Evolutionary conservation across 1,139 yeast species (phyloP).

Genomic region (Magnusiomyces magnusii): DNA sequence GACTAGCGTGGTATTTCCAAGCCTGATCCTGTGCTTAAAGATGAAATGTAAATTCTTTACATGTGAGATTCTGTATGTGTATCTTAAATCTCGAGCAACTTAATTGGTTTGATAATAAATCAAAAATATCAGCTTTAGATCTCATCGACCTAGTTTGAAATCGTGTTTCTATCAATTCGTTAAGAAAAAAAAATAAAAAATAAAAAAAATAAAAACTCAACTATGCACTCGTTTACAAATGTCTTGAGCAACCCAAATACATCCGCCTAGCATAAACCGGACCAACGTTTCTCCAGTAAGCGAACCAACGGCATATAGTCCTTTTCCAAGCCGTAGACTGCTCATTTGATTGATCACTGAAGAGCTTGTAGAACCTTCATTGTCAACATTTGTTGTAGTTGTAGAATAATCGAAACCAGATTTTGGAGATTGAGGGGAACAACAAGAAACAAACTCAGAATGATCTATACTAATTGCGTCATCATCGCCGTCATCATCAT

Average conservation of each 20-base stretch:
- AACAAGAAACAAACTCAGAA: background rate
- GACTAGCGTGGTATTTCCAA: too few species aligned
- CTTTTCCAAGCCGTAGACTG: conserved; percentile 9
- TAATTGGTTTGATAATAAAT: too few species aligned
- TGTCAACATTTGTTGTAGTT: background rate
- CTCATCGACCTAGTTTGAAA: too few species aligned
- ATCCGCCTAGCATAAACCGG: conserved; percentile 29
- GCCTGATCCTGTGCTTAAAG: too few species aligned
- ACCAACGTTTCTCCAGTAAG: conserved; percentile 32
- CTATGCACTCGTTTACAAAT: conserved; percentile 2
- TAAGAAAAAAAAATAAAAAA: background rate
- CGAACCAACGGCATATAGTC: conserved; percentile 29
- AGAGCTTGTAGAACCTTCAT: too few species aligned
- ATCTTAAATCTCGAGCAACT: too few species aligned
- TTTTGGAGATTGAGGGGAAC: background rate
- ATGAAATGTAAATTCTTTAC: too few species aligned
- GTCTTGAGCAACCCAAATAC: conserved; percentile 25
- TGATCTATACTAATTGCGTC: background rate
- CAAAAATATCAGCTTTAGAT: too few species aligned
- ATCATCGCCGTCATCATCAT: background rate
- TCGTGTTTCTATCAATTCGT: background rate
- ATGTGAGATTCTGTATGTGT: too few species aligned
- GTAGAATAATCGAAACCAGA: background rate
- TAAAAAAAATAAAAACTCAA: background rate
- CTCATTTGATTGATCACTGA: background rate